Base-by-base conservation (phyloP, 441 rosid genomes). In the Metrosideros polymorpha region DNA sequence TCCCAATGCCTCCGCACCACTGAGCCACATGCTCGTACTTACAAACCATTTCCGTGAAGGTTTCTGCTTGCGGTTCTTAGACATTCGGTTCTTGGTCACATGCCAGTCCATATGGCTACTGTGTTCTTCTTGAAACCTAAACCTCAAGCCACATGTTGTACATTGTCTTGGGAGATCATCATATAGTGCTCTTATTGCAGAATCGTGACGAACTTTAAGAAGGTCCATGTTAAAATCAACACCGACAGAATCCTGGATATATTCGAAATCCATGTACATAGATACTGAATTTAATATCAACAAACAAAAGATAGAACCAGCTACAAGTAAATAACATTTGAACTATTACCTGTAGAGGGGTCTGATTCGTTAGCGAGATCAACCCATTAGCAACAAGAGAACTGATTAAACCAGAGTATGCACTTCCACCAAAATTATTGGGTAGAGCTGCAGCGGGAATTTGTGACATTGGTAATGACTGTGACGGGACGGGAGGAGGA, bases 91-190 rank as follows among this genome's bases (percentile, higher is more conserved):
- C 92, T 90, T 98, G 4, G 99, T 97, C 85, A 98, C 99, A 92
- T 98, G 99, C 99, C 99, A 98, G 92, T 98, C 99, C 99, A 98
- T 98, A 89, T 96, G 99, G 89, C 90, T 92, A 84, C 99, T 97
- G 88, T 98, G 99, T 87, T 96, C 98, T 89, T 97, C 99, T 91
- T 98, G 99, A 87, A 91, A 91, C 90, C 93, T 96, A 85, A 98
- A 98, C 51, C 99, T 96, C 84, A 94, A 93, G 88, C 99, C 99
- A 89, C 99, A 98, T 51, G 99, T 94, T 51, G 97, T 94, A 91
- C 99, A 98, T 91, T 98, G 99, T 89, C 99, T 95, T 27, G 99
- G 99, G 83, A 98, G 98, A 89, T 97, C 96, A 84, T 91, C 94
- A 91, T 97, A 97, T 29, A 98, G 86, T 82, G 95, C 93, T 89